phyloP scores from a whole-genome alignment of 208 protist genomes.

The Lotmaria passim region DNA sequence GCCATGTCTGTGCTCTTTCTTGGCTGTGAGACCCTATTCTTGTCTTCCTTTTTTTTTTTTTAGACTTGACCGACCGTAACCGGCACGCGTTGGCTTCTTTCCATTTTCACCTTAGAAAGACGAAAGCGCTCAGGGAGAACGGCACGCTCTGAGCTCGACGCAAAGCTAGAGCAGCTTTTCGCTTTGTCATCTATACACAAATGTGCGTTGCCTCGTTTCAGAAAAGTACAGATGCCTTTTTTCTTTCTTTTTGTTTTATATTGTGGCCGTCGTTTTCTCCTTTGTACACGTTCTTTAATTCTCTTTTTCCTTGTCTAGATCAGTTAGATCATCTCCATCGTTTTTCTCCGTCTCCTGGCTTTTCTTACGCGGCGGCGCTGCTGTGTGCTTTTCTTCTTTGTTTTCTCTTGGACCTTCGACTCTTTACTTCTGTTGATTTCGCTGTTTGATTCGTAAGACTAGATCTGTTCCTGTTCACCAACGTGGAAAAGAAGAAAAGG shows the following conservation, averaged over 20 bases:
- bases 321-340: neutral
- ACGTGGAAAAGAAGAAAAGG: neutral
- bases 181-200: too few relatives aligned
- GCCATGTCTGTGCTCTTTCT: neutral
- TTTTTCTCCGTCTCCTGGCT: conserved; percentile 9
- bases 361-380: neutral
- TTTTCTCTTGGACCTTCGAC: neutral
- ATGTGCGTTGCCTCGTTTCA: too few relatives aligned
- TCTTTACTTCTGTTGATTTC: conserved; percentile 6
- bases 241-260: neutral
- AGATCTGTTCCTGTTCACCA: neutral
- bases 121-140: too few relatives aligned
- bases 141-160: too few relatives aligned
- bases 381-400: neutral
- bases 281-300: conserved; percentile 2
- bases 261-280: neutral
- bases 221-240: neutral
- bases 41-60: neutral
- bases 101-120: too few relatives aligned
- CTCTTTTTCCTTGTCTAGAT: conserved; percentile 12
- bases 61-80: too few relatives aligned
- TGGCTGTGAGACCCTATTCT: neutral
- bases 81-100: too few relatives aligned
- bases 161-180: too few relatives aligned
- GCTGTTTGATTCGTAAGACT: neutral